phyloP scores from a whole-genome alignment of 305 asterid genomes.

The Nicotiana rustica region DNA sequence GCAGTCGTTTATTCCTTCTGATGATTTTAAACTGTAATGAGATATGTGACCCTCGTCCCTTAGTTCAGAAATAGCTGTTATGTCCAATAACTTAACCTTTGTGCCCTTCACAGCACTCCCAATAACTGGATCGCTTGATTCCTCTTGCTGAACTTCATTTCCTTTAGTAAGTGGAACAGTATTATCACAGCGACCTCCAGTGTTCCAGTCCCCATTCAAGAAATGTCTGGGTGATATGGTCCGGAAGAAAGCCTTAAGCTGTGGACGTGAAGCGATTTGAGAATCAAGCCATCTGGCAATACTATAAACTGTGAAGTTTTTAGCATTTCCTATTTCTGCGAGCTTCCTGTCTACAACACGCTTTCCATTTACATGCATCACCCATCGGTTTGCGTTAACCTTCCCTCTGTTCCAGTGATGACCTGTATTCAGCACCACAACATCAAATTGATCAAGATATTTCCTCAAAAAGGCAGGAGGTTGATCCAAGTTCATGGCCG shows the following conservation, averaged over 20 bases:
- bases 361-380: constrained; percentile 72
- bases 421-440: constrained; percentile 76
- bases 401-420: constrained; percentile 92
- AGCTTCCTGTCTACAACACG: constrained; percentile 62
- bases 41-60: constrained; percentile 84
- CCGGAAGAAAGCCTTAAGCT: constrained; percentile 67
- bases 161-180: constrained; percentile 60
- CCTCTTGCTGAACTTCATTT: constrained; percentile 51
- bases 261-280: constrained; percentile 50
- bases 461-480: constrained; percentile 69
- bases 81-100: constrained; percentile 67
- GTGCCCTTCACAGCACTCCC: constrained; percentile 73
- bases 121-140: constrained; percentile 62
- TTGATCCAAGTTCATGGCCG: constrained; percentile 81
- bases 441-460: constrained; percentile 59
- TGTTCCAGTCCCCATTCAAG: constrained; percentile 77
- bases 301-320: constrained; percentile 62
- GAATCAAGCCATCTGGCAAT: constrained; percentile 70
- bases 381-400: constrained; percentile 69
- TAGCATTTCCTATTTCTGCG: constrained; percentile 69
- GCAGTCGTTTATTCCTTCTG: constrained; percentile 73
- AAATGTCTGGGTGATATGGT: constrained; percentile 85
- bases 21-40: constrained; percentile 60
- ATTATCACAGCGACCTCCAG: constrained; percentile 78
- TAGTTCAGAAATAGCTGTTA: constrained; percentile 77